phyloP scores from a whole-genome alignment of 169 alveolate genomes.

The Cryptosporidium felis region DNA sequence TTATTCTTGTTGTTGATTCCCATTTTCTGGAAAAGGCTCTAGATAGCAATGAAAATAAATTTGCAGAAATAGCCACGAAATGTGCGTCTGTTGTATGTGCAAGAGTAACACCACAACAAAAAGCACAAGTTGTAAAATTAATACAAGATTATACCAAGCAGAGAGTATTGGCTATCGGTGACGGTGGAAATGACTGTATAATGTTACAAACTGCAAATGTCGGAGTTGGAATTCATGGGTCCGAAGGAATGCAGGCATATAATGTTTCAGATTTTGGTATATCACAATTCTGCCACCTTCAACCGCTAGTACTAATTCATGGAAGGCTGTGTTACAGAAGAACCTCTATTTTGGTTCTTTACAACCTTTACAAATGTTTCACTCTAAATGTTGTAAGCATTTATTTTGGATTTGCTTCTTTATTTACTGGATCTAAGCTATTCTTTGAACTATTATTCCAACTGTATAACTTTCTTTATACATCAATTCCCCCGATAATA shows the following conservation, averaged over 20 bases:
- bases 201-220: slow-evolving; percentile 98
- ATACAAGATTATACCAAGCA: slow-evolving; percentile 83
- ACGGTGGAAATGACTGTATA: slow-evolving; percentile 99
- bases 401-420: slow-evolving; percentile 89
- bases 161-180: slow-evolving; percentile 91
- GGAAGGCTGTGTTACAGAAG: slow-evolving; percentile 86
- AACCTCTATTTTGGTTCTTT: slow-evolving; percentile 88
- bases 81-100: slow-evolving; percentile 92
- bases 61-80: slow-evolving; percentile 75
- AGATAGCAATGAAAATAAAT: slow-evolving; percentile 68
- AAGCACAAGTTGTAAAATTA: slow-evolving; percentile 93
- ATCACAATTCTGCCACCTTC: slow-evolving; percentile 85
- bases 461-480: slow-evolving; percentile 92
- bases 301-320: slow-evolving; percentile 85
- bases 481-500: slow-evolving; percentile 91
- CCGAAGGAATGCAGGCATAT: slow-evolving; percentile 96
- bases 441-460: slow-evolving; percentile 92
- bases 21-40: slow-evolving; percentile 41
- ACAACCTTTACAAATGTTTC: slow-evolving; percentile 96
- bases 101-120: slow-evolving; percentile 97
- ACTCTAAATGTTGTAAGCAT: slow-evolving; percentile 92
- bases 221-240: slow-evolving; percentile 97
- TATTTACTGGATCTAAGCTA: slow-evolving; percentile 93
- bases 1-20: slow-evolving; percentile 34
- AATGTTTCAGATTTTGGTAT: slow-evolving; percentile 90